Conservation (phyloP, 768 basidiomycete genomes). For the Porpolomopsis calyptriformis region DNA sequence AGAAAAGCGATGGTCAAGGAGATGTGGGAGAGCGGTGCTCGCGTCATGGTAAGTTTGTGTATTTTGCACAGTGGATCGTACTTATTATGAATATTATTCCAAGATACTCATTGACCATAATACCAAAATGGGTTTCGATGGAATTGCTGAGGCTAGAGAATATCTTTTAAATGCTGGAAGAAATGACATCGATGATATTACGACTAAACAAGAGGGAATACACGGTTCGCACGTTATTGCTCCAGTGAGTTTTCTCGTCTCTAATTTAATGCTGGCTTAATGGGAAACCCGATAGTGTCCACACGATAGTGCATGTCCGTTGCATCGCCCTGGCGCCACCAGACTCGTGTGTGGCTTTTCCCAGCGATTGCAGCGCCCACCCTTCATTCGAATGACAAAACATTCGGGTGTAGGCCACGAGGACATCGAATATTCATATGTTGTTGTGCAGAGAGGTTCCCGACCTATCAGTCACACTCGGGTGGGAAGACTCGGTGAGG, state of each 20-base stretch:
- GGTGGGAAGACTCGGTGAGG: slow-evolving; percentile 42
- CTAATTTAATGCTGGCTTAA: slow-evolving; percentile 3
- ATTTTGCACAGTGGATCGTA: slow-evolving; percentile 5
- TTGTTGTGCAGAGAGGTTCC: slow-evolving; percentile 72
- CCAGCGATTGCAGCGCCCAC: slow-evolving; percentile 79
- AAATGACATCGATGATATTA: slow-evolving; percentile 43
- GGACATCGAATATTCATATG: slow-evolving; percentile 81
- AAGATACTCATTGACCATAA: slow-evolving; percentile 84
- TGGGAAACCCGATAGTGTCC: slow-evolving; percentile 51
- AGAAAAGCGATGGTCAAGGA: slow-evolving; percentile 63
- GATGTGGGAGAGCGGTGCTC: slow-evolving; percentile 89
- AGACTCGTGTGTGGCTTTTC: slow-evolving; percentile 69
- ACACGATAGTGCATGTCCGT: slow-evolving; percentile 78
- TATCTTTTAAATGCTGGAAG: slow-evolving; percentile 55
- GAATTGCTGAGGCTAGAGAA: slow-evolving; percentile 69
- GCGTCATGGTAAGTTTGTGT: slow-evolving; percentile 49
- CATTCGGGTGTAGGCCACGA: slow-evolving; percentile 79
- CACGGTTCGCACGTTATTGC: slow-evolving; percentile 77
- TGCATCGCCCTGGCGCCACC: slow-evolving; percentile 44
- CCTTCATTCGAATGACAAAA: slow-evolving; percentile 80
- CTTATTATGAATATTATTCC: slow-evolving; percentile 6
- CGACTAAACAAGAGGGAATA: slow-evolving; percentile 23
- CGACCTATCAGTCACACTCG: slow-evolving; percentile 41
- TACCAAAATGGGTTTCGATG: slow-evolving; percentile 62
- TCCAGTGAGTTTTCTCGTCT: slow-evolving; percentile 45